Base-by-base conservation (phyloP, 1,284 basidiomycete species). In the Puccinia horiana region DNA sequence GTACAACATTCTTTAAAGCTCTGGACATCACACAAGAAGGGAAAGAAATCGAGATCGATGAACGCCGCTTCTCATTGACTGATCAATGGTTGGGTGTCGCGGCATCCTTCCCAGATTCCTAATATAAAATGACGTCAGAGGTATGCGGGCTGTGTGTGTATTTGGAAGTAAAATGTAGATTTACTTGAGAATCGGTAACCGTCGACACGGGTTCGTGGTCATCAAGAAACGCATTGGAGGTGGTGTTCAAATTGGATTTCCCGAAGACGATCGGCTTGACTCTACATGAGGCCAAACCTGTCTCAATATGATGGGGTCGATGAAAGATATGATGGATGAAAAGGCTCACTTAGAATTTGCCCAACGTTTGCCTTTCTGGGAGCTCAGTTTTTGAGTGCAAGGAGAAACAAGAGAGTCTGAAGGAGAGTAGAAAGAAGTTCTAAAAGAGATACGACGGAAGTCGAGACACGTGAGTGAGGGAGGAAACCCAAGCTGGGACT, bases 351-450 rank as follows among this genome's bases (percentile, higher is more conserved):
- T 81, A n/a, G 79, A 54, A 32, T 81, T 81, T 32, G 79, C 79
- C 79, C 79, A 81, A 26, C 79, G 79, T 61, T 81, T 81, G 29
- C 72, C 72, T n/a, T 81, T 81, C 58, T 81, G 79, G 29, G 69
- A 74, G 42, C 40, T 65, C 12, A 81, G 42, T 37, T 81, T 81
- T 75, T 81, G 79, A 54, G 79, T 81, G 44, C 79, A 81, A 54
- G 79, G 79, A 0, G 79, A 81, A 47, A 81, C 79, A 35, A 81
- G 69, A 49, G 79, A 35, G 42, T 81, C 79, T 23, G 79, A 81
- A 32, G 79, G 79, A 32, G 79, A 81, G 56, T 81, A 81, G 58
- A 81, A 81, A 35, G 77, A 70, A n/a, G 69, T 42, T 35, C 79
- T 81, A n/a, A 47, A 26, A 12, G 23, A 52, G 18, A 77, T 0